Base-by-base conservation (phyloP, 2,329 filamentous ascomycete species). In the Neophaeococcomyces mojaviensis region DNA sequence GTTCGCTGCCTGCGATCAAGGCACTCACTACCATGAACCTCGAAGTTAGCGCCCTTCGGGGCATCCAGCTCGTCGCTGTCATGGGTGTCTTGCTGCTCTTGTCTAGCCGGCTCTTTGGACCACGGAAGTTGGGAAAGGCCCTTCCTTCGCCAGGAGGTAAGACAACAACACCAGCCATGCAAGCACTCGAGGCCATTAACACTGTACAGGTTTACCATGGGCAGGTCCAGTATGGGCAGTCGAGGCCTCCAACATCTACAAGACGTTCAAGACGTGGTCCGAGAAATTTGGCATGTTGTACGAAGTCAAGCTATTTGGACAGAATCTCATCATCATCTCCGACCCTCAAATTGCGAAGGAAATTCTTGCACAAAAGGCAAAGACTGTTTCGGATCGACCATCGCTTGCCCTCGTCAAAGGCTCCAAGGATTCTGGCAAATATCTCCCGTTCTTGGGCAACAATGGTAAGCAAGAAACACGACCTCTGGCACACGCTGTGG, bases 231-330 rank as follows among this genome's bases (percentile, higher is more conserved):
- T 43, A 12, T 43, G 39, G 39, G 39, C 39, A 12, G 39, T 43
- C 10, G 26, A 43, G 4, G 39, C 39, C 4, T 38, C 44, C 26
- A 46, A 48, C 41, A 36, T 48, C n/a, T 71, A 67, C 68, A 51
- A 68, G 10, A 63, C 68, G 42, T 69, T 70, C 56, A 56, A 63
- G n/a, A 54, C 61, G 22, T 67, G 64, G 60, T 54, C 59, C 19
- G 54, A 65, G 16, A 47, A 58, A 44, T 61, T 62, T 44, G 61
- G 71, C 4, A 59, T 65, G 4, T 64, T 76, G 22, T 72, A 68
- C 50, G 64, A 65, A 9, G 56, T 74, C 24, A 62, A 65, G 26
- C 64, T 74, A 34, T 67, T 67, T 4, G 70, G 66, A 12, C 56
- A 58, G 9, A 59, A 58, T 15, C 59, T 66, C 39, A 57, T 67